Base-by-base conservation (phyloP, 805 yeast species). In the Candida odintsovae region DNA sequence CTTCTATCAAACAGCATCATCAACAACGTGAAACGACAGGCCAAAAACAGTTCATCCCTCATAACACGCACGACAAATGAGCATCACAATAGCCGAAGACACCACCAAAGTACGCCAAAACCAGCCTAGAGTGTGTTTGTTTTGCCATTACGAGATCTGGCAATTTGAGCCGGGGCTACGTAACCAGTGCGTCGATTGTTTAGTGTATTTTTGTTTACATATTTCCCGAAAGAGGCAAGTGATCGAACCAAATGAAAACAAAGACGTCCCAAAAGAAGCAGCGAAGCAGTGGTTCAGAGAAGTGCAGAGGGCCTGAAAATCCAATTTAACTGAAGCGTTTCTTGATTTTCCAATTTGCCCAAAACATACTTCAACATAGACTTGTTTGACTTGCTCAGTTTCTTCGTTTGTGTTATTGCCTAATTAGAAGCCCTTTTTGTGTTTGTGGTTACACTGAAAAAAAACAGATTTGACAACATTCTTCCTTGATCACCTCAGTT, bases 191-290 rank as follows among this genome's bases (percentile, higher is more conserved):
- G 43, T 51, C 46, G 50, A 16, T 33, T 33, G 36, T 33, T 33
- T 33, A 9, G 36, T 33, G 36, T n/a, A n/a, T 33, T 50, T 38
- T 49, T 59, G 51, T 60, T 59, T 53, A 60, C 63, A 40, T 42
- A 45, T 56, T 59, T 33, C 63, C 59, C 20, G 16, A 46, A 56
- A 40, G 18, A 52, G 57, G 22, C 41, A 31, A 11, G 11, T 26
- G 44, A 37, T 46, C 43, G 26, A 46, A 35, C 21, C 42, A 50
- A 47, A 50, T 38, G 46, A 56, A 50, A 48, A 50, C 57, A 51
- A 48, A 46, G 35, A 21, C 3, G 36, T 16, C 20, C 36, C 36
- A 33, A 33, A 33, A 33, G 36, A 31, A 31, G 18, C 16, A 15
- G 6, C 10, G 36, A 33, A 33, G 13, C 29, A 37, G 28, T 12